Conservation (phyloP, 371 early-diverging fungal species). For the Mucor saturninus region DNA sequence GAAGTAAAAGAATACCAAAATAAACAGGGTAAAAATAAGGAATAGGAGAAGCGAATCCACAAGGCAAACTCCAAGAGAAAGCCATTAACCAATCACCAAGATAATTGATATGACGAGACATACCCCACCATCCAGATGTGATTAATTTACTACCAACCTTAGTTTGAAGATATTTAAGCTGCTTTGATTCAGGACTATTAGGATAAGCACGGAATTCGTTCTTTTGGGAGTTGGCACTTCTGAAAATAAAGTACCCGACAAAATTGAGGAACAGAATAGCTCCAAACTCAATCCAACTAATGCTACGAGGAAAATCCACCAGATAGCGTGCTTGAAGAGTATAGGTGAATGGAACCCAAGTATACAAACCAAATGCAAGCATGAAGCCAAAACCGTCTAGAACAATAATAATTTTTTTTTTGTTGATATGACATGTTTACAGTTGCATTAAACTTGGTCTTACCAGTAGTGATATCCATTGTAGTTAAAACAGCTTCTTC, state of each 20-base stretch:
- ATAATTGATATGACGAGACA: conserved; percentile 92
- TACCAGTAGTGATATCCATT: conserved; percentile 87
- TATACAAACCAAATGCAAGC: conserved; percentile 88
- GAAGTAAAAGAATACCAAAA: conserved; percentile 86
- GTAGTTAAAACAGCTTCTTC: conserved; percentile 88
- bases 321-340: conserved; percentile 91
- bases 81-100: conserved; percentile 89
- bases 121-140: conserved; percentile 93
- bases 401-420: neutral
- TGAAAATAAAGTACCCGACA: conserved; percentile 85
- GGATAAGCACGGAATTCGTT: conserved; percentile 86
- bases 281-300: conserved; percentile 52
- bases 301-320: conserved; percentile 66
- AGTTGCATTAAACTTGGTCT: neutral
- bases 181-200: conserved; percentile 64
- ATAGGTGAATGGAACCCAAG: conserved; percentile 94
- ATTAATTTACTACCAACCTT: conserved; percentile 80
- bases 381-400: conserved; percentile 94
- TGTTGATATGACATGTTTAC: no score
- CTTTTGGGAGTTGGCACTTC: conserved; percentile 91
- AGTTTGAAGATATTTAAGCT: conserved; percentile 85
- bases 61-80: conserved; percentile 80
- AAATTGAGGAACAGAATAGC: conserved; percentile 64
- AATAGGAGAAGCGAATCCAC: conserved; percentile 66
- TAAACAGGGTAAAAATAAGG: conserved; percentile 94